A percentile compares a stretch with the other conserved stretches of the same genome.
phyloP scores from a whole-genome alignment of 2,329 filamentous ascomycete genomes.

The Phyllosticta citriasiana region DNA sequence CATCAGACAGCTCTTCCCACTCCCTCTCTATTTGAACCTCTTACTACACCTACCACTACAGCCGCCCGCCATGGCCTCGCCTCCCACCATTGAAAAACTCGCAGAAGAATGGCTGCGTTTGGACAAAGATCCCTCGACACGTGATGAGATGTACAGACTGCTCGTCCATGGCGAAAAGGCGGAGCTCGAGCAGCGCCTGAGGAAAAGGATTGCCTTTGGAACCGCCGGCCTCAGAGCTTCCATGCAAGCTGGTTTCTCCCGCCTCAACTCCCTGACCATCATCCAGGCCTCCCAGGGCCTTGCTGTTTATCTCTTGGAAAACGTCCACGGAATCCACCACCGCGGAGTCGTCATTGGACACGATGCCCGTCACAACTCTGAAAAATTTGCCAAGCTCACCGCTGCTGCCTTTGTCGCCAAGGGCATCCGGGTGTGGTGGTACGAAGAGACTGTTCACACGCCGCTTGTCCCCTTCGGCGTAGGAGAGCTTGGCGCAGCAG shows the following conservation, averaged over 20 bases:
- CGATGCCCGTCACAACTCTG: constrained; percentile 54
- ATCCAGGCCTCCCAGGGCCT: constrained; percentile 57
- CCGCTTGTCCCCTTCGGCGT: constrained; percentile 55
- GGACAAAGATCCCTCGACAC: constrained; percentile 45
- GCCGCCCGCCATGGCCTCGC: constrained; percentile 16
- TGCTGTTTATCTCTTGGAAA: constrained; percentile 46
- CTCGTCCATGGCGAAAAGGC: constrained; percentile 33
- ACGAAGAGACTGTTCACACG: constrained; percentile 46
- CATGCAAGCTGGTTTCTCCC: constrained; percentile 56
- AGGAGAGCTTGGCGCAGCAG: constrained; percentile 41
- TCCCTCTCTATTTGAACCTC: background rate
- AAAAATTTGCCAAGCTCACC: constrained; percentile 49
- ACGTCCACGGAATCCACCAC: constrained; percentile 31
- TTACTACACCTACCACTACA: no score
- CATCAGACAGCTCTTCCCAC: background rate
- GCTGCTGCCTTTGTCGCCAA: constrained; percentile 50
- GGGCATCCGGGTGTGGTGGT: constrained; percentile 50
- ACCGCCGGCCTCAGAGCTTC: constrained; percentile 53
- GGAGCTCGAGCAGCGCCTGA: constrained; percentile 45
- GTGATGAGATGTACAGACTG: constrained; percentile 44
- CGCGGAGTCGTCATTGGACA: constrained; percentile 50
- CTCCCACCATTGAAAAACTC: constrained; percentile 29
- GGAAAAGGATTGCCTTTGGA: constrained; percentile 50
- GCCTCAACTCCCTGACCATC: constrained; percentile 49
- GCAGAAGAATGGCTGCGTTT: constrained; percentile 49